Conservation (phyloP, 306 rosid species). For the Gillenia trifoliata region DNA sequence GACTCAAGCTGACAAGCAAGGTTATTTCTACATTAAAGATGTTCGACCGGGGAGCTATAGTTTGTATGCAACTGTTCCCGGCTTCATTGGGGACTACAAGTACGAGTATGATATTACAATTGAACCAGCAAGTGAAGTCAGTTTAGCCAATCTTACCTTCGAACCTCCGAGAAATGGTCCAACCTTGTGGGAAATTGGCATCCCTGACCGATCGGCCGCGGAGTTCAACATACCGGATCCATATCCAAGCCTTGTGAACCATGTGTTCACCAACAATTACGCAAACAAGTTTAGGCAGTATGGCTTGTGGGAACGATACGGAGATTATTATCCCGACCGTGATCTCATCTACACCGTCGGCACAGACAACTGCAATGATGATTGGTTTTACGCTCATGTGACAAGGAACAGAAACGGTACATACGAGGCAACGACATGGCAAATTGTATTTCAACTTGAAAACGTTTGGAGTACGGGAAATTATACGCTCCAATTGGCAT, state of each 20-base stretch:
- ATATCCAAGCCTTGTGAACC: conserved; percentile 37
- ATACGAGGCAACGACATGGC: conserved; percentile 61
- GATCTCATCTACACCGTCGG: conserved; percentile 41
- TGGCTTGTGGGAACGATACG: conserved; percentile 53
- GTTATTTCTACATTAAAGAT: conserved; percentile 47
- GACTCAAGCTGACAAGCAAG: conserved; percentile 46
- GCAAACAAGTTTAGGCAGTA: conserved; percentile 55
- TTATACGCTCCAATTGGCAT: conserved; percentile 70
- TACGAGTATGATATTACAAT: conserved; percentile 37
- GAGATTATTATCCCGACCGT: conserved; percentile 26
- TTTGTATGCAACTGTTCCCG: conserved; percentile 76
- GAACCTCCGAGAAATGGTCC: conserved; percentile 78
- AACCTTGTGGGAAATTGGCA: conserved; percentile 82
- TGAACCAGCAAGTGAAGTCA: conserved; percentile 30
- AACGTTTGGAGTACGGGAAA: conserved; percentile 10
- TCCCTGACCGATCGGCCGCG: conserved; percentile 72
- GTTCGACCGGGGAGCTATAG: conserved; percentile 59
- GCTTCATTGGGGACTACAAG: conserved; percentile 67
- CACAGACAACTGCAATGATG: conserved; percentile 3
- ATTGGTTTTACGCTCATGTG: conserved; percentile 60
- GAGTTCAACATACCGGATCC: conserved; percentile 67
- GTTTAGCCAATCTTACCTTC: conserved; percentile 33
- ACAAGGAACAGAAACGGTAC: conserved; percentile 20
- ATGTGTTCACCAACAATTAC: conserved; percentile 9
- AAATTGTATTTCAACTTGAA: conserved; percentile 41